A percentile compares a stretch with the other conserved stretches of the same genome.
Evolutionary conservation across 441 rosid genomes (phyloP).

Genomic region (Metrosideros polymorpha): DNA sequence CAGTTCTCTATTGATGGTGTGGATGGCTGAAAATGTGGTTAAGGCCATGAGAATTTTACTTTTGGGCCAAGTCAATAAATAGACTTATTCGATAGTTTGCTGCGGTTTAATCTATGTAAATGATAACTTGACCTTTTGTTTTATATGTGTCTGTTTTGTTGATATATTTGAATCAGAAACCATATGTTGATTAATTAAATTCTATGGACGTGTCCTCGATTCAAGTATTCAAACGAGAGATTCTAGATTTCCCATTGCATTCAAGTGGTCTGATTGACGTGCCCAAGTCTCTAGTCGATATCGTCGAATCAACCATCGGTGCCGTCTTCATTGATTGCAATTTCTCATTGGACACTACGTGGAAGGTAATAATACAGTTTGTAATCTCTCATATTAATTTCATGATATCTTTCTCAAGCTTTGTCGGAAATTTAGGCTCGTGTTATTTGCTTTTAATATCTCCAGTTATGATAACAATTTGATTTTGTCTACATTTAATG

Average conservation of each 20-base stretch:
- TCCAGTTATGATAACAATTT: no score
- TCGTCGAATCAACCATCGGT: constrained; percentile 45
- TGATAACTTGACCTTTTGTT: no score
- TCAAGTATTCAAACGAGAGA: constrained; percentile 26
- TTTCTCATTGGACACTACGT: constrained; percentile 22
- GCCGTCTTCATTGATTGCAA: constrained; percentile 41
- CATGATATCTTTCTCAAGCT: not conserved
- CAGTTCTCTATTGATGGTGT: not conserved
- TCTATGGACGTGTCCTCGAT: constrained; percentile 17
- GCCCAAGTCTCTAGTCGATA: constrained; percentile 48
- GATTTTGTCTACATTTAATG: no score
- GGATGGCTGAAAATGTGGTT: not conserved
- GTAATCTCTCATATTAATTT: not conserved
- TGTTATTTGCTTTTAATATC: not conserved
- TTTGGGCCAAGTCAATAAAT: not conserved
- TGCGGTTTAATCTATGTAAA: not conserved
- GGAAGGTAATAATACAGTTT: constrained; percentile 28
- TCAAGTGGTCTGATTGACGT: constrained; percentile 37
- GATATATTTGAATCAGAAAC: not conserved
- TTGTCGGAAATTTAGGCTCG: not conserved
- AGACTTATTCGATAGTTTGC: not conserved
- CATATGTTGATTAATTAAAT: not conserved
- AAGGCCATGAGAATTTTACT: not conserved
- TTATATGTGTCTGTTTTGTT: not conserved
- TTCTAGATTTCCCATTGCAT: constrained; percentile 33